phyloP scores from a whole-genome alignment of 2,329 filamentous ascomycete species.

The Penicillium frequentans region DNA sequence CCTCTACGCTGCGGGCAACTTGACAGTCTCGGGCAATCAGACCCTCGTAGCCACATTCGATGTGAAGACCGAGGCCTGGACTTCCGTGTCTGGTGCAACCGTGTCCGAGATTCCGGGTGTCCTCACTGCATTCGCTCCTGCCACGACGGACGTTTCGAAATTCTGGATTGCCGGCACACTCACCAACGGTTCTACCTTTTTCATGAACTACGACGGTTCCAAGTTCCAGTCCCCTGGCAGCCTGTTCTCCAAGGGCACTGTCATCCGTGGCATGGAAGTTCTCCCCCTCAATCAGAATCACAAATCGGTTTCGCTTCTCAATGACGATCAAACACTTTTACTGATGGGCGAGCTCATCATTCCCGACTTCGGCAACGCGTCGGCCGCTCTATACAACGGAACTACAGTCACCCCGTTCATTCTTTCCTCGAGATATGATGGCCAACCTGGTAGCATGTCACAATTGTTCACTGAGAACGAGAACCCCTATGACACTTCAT shows the following conservation, averaged over 20 bases:
- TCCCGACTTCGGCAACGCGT: conserved; percentile 74
- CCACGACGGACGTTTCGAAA: conserved; percentile 68
- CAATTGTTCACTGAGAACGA: conserved; percentile 80
- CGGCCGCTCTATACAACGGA: conserved; percentile 86
- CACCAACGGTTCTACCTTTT: conserved; percentile 67
- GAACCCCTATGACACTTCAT: conserved; percentile 67
- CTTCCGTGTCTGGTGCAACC: conserved; percentile 55
- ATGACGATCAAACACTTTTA: conserved; percentile 69
- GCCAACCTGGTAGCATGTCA: conserved; percentile 70
- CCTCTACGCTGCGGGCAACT: conserved; percentile 74
- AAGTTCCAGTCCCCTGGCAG: conserved; percentile 68
- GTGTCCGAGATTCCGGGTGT: conserved; percentile 67
- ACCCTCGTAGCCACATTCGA: conserved; percentile 74
- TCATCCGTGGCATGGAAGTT: conserved; percentile 78
- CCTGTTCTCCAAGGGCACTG: conserved; percentile 63
- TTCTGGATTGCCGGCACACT: conserved; percentile 81
- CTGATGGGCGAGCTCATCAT: conserved; percentile 81
- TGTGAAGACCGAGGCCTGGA: conserved; percentile 65
- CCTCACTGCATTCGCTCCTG: conserved; percentile 72
- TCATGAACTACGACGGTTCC: conserved; percentile 78
- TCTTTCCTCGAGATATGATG: conserved; percentile 68
- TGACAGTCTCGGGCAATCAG: conserved; percentile 65
- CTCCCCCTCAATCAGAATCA: conserved; percentile 72
- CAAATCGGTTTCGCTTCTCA: conserved; percentile 62
- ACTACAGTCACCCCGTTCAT: conserved; percentile 75